Base-by-base conservation (phyloP, 495 filamentous ascomycete genomes). In the Neurospora sp. region DNA sequence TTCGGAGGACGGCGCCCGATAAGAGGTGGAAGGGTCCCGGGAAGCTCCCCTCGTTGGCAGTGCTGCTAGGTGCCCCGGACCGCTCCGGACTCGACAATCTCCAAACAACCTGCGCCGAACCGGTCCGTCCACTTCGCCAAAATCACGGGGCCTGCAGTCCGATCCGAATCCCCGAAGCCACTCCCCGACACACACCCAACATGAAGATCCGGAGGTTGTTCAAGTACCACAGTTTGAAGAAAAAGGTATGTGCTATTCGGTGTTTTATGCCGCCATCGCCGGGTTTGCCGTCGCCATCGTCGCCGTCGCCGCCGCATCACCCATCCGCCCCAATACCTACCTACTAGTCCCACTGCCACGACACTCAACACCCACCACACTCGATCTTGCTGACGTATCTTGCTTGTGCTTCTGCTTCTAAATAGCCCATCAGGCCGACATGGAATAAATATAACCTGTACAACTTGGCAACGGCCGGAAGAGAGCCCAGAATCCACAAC, bases 401-500 rank as follows among this genome's bases (percentile, higher is more conserved):
- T 39, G 39, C 61, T 35, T 65, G 20, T 40, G 38, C 69, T 27
- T 59, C 20, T 37, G 27, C 27, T 35, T 65, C 53, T 18, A 8
- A 65, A 65, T 70, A 98, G 96, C 96, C 93, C 91, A 78, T 98
- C 81, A 91, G 96, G 74, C 93, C 95, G 87, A 94, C 93, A 87
- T 98, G 94, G 96, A 96, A 93, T 84, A 97, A 97, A 83, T 94
- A 93, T 86, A 97, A 96, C 78, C 86, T 99, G 74, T 99, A 92
- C 87, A 98, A 97, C 85, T 82, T 99, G 73, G 78, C 82, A 38
- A 85, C 86, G 68, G 78, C 82, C 71, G 76, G 76, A 53, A 65
- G 22, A 37, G 53, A 45, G 9, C 42, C 53, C 10, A 65, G 7
- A 69, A 69, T 4, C 77, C 71, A 4, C 39, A 69, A 6, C 65